These are phyloP conservation scores for Saxophila tyrrhenica DNA, from an alignment of 495 filamentous ascomycete genomes.

Conservation along the genomic window DNA sequence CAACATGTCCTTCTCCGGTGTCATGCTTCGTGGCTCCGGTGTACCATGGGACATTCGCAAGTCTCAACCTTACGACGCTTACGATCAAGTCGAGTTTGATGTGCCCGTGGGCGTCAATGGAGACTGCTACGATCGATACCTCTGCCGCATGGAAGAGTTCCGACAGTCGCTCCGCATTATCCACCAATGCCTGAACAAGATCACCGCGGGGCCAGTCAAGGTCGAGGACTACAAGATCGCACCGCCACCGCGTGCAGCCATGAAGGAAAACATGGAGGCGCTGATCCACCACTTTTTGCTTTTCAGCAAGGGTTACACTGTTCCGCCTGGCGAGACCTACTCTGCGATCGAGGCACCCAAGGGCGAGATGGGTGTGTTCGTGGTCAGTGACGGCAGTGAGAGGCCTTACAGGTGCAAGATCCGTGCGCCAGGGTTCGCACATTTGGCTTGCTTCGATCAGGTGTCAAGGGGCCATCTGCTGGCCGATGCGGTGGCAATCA, in stretches of 20 bases:
- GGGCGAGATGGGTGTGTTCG: slow-evolving; percentile 97
- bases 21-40: slow-evolving; percentile 94
- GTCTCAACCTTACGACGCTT: slow-evolving; percentile 91
- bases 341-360: slow-evolving; percentile 96
- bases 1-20: slow-evolving; percentile 90
- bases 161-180: slow-evolving; percentile 95
- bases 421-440: slow-evolving; percentile 90
- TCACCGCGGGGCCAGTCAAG: slow-evolving; percentile 85
- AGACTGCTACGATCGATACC: slow-evolving; percentile 97
- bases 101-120: slow-evolving; percentile 93
- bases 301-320: slow-evolving; percentile 94
- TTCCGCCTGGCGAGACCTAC: slow-evolving; percentile 98
- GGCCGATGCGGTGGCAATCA: slow-evolving; percentile 68
- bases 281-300: slow-evolving; percentile 98
- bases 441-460: slow-evolving; percentile 90
- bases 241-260: slow-evolving; percentile 90
- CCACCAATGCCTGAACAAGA: slow-evolving; percentile 97
- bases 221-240: slow-evolving; percentile 98
- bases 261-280: slow-evolving; percentile 99
- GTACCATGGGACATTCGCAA: slow-evolving; percentile 98
- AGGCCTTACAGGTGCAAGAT: slow-evolving; percentile 97
- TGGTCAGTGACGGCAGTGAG: slow-evolving; percentile 95
- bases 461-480: slow-evolving; percentile 82
- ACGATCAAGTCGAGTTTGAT: slow-evolving; percentile 95
- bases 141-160: slow-evolving; percentile 99